A percentile compares a stretch with the other conserved stretches of the same genome.
These are phyloP conservation scores for Candida ponderosae DNA, from an alignment of 805 yeast species.

Conservation along the genomic window DNA sequence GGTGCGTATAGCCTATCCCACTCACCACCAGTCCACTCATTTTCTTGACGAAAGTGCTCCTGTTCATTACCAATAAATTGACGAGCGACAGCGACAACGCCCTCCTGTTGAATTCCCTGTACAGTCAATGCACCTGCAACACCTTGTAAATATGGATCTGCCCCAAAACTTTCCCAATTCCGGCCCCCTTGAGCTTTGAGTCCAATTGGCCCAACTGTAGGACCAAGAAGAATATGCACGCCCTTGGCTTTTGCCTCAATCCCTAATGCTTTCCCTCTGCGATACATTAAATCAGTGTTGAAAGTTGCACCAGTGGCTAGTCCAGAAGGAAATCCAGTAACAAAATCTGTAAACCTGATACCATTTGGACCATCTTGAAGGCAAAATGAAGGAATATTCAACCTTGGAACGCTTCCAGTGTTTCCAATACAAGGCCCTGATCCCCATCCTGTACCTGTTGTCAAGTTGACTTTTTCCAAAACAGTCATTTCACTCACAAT, in stretches of 20 bases:
- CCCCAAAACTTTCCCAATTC: constrained; percentile 57
- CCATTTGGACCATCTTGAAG: constrained; percentile 60
- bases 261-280: constrained; percentile 51
- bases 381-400: constrained; percentile 43
- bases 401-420: constrained; percentile 46
- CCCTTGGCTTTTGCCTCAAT: constrained; percentile 47
- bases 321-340: constrained; percentile 51
- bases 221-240: constrained; percentile 48
- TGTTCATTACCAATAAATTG: constrained; percentile 58
- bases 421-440: constrained; percentile 57
- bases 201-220: constrained; percentile 54
- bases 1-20: constrained; percentile 37
- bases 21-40: constrained; percentile 39
- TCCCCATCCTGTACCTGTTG: constrained; percentile 60
- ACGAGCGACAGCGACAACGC: constrained; percentile 48
- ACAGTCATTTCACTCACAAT: constrained; percentile 49
- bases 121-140: constrained; percentile 43
- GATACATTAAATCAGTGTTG: constrained; percentile 41
- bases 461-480: constrained; percentile 51
- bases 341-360: constrained; percentile 47
- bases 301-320: constrained; percentile 52
- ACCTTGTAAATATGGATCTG: constrained; percentile 57
- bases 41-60: constrained; percentile 48
- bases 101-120: constrained; percentile 49
- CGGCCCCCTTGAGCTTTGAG: constrained; percentile 56